These are phyloP conservation scores for Myriosclerotinia duriaeana DNA, from an alignment of 2,329 filamentous ascomycete genomes.

Conservation along the genomic window DNA sequence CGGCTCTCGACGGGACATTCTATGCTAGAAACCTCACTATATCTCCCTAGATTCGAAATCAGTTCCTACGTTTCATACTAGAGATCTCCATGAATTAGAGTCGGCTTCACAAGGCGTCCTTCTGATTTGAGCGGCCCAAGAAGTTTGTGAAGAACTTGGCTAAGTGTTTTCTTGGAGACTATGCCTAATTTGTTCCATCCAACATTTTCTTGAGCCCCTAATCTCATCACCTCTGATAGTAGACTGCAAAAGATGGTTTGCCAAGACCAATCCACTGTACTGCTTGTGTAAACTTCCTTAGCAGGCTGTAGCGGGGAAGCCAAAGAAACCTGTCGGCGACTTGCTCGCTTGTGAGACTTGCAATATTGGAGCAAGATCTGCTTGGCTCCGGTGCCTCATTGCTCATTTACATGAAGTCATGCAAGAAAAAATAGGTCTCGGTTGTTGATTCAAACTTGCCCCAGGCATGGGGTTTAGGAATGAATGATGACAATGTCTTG, in stretches of 20 bases:
- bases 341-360: conserved; percentile 31
- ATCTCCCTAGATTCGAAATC: neutral
- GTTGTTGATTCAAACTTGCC: conserved; percentile 32
- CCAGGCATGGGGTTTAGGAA: conserved; percentile 25
- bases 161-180: neutral
- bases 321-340: conserved; percentile 40
- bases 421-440: conserved; percentile 34
- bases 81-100: conserved; percentile 33
- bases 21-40: neutral
- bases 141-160: conserved; percentile 24
- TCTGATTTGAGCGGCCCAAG: conserved; percentile 27
- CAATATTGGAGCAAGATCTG: conserved; percentile 30
- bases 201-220: conserved; percentile 18
- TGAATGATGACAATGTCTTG: conserved; percentile 20
- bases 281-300: conserved; percentile 40
- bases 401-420: conserved; percentile 36
- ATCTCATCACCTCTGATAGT: neutral
- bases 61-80: conserved; percentile 26
- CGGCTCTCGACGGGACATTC: neutral
- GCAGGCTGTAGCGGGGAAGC: conserved; percentile 43
- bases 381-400: conserved; percentile 31
- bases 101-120: conserved; percentile 31
- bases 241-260: neutral
- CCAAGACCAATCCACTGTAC: neutral
- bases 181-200: conserved; percentile 18